Evolutionary conservation across 306 rosid genomes (phyloP).

Genomic region (Ceratonia siliqua): DNA sequence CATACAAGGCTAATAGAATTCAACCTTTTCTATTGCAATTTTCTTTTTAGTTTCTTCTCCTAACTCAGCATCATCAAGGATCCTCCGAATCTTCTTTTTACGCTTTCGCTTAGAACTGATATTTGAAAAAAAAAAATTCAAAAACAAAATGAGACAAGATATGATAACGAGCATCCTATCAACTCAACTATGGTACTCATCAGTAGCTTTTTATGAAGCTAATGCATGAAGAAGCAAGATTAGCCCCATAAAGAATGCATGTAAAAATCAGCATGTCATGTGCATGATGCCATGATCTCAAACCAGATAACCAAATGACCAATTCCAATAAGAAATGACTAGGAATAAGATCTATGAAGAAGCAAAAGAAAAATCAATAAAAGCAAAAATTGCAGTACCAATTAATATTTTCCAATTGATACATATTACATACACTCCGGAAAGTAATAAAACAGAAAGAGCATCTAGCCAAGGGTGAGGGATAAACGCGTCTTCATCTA

Average conservation of each 20-base stretch:
- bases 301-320: conserved; percentile 3
- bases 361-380: not conserved
- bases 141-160: conserved; percentile 1
- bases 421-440: not conserved
- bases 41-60: conserved; percentile 96
- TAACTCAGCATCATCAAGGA: conserved; percentile 93
- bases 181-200: conserved; percentile 15
- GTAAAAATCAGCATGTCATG: not conserved
- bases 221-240: conserved; percentile 24
- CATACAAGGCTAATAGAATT: conserved; percentile 13
- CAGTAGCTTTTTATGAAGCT: conserved; percentile 3
- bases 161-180: not conserved
- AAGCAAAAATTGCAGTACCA: not conserved
- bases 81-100: conserved; percentile 87
- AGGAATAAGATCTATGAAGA: not conserved
- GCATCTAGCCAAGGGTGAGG: not conserved
- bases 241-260: conserved; percentile 2
- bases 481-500: not conserved
- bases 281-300: conserved; percentile 14
- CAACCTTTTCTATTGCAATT: conserved; percentile 95
- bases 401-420: conserved; percentile 26
- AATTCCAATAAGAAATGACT: not conserved
- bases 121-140: not conserved
- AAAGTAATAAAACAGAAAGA: conserved; percentile 15
- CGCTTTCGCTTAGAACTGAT: conserved; percentile 73